Evolutionary conservation across 768 basidiomycete species (phyloP).

Genomic region (Lentinus brumalis): DNA sequence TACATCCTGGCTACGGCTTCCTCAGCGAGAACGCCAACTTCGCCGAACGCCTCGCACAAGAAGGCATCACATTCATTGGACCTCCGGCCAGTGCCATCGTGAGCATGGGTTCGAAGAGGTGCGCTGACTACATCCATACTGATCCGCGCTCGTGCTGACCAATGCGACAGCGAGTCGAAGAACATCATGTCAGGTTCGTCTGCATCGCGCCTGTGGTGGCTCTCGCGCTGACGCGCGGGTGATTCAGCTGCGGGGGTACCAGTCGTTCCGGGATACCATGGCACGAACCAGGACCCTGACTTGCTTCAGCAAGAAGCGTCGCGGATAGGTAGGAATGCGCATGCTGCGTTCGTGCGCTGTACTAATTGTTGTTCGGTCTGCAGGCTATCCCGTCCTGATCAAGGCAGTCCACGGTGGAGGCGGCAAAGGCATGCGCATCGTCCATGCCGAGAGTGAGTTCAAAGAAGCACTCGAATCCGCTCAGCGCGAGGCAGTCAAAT

Average conservation of each 20-base stretch:
- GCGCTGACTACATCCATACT: not conserved
- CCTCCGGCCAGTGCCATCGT: slow-evolving; percentile 86
- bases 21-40: slow-evolving; percentile 90
- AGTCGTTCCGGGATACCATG: slow-evolving; percentile 94
- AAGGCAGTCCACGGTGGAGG: slow-evolving; percentile 97
- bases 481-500: slow-evolving; percentile 83
- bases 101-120: slow-evolving; percentile 97
- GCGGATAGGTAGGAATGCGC: slow-evolving; percentile 56
- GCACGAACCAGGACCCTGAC: slow-evolving; percentile 73
- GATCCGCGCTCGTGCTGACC: not conserved
- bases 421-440: slow-evolving; percentile 93
- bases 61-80: slow-evolving; percentile 88
- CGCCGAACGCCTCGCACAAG: slow-evolving; percentile 68
- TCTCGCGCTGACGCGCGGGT: not conserved
- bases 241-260: slow-evolving; percentile 80
- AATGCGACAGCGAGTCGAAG: slow-evolving; percentile 77
- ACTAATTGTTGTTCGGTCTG: not conserved
- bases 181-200: slow-evolving; percentile 83
- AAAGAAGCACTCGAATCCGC: slow-evolving; percentile 83
- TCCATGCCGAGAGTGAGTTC: slow-evolving; percentile 68
- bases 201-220: not conserved
- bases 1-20: slow-evolving; percentile 94
- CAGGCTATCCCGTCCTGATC: slow-evolving; percentile 89
- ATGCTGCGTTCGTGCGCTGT: not conserved
- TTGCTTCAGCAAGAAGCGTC: slow-evolving; percentile 69